phyloP scores from a whole-genome alignment of 2,329 filamentous ascomycete species.

The Coniochaeta sp. region DNA sequence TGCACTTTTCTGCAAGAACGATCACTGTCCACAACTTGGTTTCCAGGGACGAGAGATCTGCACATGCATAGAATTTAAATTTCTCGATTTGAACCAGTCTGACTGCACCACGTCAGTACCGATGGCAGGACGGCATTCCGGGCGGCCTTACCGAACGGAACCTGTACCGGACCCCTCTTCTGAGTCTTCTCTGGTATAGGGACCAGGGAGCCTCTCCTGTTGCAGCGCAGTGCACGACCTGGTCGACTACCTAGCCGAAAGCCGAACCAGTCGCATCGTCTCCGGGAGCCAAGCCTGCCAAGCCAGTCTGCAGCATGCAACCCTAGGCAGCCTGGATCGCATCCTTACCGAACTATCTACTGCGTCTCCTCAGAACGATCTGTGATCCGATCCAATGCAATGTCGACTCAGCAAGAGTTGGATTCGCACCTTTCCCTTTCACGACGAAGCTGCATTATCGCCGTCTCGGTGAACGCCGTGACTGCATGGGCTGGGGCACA shows the following conservation, averaged over 20 bases:
- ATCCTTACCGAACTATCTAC: not conserved
- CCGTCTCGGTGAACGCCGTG: not conserved
- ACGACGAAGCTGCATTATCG: no score
- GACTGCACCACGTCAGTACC: not conserved
- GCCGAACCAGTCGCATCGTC: conserved; percentile 4
- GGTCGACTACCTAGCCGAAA: not conserved
- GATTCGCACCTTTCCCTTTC: no score
- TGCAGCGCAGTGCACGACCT: not conserved
- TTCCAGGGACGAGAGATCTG: not conserved
- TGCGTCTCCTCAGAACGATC: not conserved
- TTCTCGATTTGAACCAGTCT: not conserved
- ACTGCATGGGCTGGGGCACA: not conserved
- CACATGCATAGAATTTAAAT: not conserved
- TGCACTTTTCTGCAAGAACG: not conserved
- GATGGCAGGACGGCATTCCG: not conserved
- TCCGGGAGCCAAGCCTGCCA: conserved; percentile 1
- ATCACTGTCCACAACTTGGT: not conserved
- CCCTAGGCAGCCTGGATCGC: not conserved
- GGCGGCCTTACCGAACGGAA: conserved; percentile 1
- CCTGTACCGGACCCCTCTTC: not conserved
- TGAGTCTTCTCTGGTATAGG: not conserved
- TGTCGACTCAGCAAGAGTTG: no score
- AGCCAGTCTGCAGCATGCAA: not conserved
- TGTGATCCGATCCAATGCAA: not conserved
- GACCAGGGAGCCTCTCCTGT: no score